phyloP scores from a whole-genome alignment of 2,329 filamentous ascomycete genomes.

The Pestalotiopsis sp. region DNA sequence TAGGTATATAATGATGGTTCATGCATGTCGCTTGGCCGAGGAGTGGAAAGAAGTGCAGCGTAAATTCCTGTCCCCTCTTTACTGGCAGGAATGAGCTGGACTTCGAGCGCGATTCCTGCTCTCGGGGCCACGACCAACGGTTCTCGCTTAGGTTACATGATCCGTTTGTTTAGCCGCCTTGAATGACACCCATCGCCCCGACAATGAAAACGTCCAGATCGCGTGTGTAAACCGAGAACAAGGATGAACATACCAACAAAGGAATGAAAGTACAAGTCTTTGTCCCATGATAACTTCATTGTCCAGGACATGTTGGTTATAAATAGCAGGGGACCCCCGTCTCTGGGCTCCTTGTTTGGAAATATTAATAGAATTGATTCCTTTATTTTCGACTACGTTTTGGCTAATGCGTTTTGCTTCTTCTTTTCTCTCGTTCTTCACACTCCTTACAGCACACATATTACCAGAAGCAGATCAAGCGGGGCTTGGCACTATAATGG shows the following conservation, averaged over 20 bases:
- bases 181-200: no score
- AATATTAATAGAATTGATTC: neutral
- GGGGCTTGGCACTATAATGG: neutral
- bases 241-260: neutral
- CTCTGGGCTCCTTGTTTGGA: neutral
- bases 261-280: neutral
- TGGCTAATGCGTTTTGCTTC: neutral
- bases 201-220: neutral
- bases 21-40: no score
- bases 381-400: no score
- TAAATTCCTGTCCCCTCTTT: no score
- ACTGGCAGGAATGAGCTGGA: no score
- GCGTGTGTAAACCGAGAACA: neutral
- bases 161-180: no score
- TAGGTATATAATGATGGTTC: no score
- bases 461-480: neutral
- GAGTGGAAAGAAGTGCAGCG: no score
- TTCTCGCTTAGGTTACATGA: no score
- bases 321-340: neutral
- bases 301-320: neutral
- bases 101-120: no score
- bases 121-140: no score
- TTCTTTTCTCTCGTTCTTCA: neutral
- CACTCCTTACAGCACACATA: neutral
- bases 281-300: neutral